Evolutionary conservation across 208 protist genomes (phyloP), one percentile per base, ranked within the genome.

Genomic region (Acanthamoeba healyi): DNA sequence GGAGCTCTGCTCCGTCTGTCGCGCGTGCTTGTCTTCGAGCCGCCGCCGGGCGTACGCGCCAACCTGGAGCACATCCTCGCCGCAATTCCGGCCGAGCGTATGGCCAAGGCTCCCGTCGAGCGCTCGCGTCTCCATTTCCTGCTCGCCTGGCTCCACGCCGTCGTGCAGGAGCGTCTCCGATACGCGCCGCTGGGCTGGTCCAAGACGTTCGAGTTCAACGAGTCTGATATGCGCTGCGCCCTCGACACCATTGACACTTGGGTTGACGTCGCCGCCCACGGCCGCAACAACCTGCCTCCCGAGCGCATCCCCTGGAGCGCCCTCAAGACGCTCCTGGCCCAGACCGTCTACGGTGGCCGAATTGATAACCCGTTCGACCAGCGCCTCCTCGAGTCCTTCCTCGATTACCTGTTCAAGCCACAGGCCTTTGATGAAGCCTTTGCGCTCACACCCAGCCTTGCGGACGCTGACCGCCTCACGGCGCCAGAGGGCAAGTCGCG

Each of bases 141-240:
- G 12, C 95, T 99, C 0, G 98, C 98, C 26, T 99, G 99, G 99
- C 95, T 97, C 82, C 97, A 98, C 82, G 97, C 98, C 14, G 95
- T 99, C n/a, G 97, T 99, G 51, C 98, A 99, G 94, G 99, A 99
- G 96, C 97, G 99, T 84, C 93, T 99, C 26, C 95, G 98, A 56
- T 99, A 99, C 95, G 96, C 98, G 89, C 99, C 99, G 29, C 92
- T 99, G 12, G 99, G 99, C 54, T 99, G 99, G 99, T 98, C 97
- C 36, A 99, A 99, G 97, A 84, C 82, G 9, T 99, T 99, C 97
- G 99, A 99, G 96, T 99, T 99, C 97, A 99, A 97, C 87, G 99
- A 99, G 56, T 98, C 98, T 19, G 99, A 99, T 96, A 98, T 99
- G 61, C 96, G 97, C 51, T 98, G 98, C 58, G 98, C 99, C 12